Conservation (phyloP, 2,329 filamentous ascomycete genomes). For the Trichoderma afroharzianum region DNA sequence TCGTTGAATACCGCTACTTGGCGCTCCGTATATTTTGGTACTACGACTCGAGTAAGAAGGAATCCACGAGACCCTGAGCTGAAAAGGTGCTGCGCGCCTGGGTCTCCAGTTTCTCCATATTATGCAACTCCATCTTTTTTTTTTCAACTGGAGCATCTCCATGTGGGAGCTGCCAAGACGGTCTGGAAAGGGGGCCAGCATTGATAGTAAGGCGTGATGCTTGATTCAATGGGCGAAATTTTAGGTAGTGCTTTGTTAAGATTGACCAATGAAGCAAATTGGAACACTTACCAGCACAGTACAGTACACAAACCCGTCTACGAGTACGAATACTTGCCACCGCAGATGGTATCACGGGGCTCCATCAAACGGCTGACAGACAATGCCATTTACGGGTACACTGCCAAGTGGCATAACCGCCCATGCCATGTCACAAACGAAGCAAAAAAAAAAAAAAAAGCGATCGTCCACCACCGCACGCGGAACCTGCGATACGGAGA, state of each 20-base stretch:
- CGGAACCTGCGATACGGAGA: constrained; percentile 11
- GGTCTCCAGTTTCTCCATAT: neutral
- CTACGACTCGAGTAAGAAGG: neutral
- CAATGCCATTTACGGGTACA: neutral
- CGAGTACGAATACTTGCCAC: neutral
- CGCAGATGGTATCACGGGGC: neutral
- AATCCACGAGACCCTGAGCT: constrained; percentile 7
- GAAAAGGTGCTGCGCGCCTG: neutral
- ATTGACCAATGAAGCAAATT: neutral
- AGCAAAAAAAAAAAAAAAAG: neutral
- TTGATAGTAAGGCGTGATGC: neutral
- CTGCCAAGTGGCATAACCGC: neutral
- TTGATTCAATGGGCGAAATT: neutral
- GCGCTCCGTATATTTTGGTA: neutral
- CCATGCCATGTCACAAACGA: neutral
- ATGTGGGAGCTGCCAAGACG: neutral
- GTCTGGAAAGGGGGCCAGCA: constrained; percentile 1
- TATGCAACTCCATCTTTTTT: constrained; percentile 1
- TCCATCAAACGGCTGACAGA: neutral
- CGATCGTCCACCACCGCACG: neutral
- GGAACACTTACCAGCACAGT: neutral
- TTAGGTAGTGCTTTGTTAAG: neutral
- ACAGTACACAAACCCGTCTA: neutral
- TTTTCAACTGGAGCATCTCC: neutral
- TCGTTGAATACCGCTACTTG: neutral